phyloP scores from a whole-genome alignment of 495 filamentous ascomycete species.

The Corynascus novoguineensis region DNA sequence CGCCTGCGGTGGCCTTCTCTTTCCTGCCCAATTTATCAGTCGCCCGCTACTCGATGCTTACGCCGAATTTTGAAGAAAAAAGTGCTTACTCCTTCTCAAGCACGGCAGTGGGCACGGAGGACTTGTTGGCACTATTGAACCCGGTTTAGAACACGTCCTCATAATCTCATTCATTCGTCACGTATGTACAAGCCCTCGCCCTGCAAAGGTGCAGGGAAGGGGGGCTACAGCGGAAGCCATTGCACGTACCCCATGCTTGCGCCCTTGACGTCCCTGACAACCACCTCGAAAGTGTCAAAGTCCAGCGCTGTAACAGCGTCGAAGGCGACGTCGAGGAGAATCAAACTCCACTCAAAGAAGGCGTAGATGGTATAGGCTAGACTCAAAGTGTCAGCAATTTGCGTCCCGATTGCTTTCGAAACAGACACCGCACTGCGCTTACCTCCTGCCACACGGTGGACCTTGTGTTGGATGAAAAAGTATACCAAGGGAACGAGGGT shows the following conservation, averaged over 20 bases:
- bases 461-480: slow-evolving; percentile 98
- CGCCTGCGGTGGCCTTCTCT: slow-evolving; percentile 62
- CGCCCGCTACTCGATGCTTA: neutral
- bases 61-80: neutral
- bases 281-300: slow-evolving; percentile 83
- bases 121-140: slow-evolving; percentile 47
- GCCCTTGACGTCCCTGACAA: slow-evolving; percentile 83
- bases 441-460: slow-evolving; percentile 93
- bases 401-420: neutral
- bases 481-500: slow-evolving; percentile 88
- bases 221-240: slow-evolving; percentile 80
- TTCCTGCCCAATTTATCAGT: slow-evolving; percentile 51
- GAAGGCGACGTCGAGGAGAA: slow-evolving; percentile 92
- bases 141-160: slow-evolving; percentile 37
- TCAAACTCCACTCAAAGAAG: slow-evolving; percentile 96
- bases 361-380: slow-evolving; percentile 96
- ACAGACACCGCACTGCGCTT: slow-evolving; percentile 28
- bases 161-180: slow-evolving; percentile 33
- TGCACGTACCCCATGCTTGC: slow-evolving; percentile 98
- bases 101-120: slow-evolving; percentile 62
- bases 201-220: slow-evolving; percentile 18
- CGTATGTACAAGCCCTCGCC: slow-evolving; percentile 23
- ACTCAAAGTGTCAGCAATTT: slow-evolving; percentile 19
- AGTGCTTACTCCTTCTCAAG: slow-evolving; percentile 77
- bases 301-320: slow-evolving; percentile 96